Evolutionary conservation across 2,329 filamentous ascomycete genomes (phyloP).

Genomic region (Aspergillus udagawae): DNA sequence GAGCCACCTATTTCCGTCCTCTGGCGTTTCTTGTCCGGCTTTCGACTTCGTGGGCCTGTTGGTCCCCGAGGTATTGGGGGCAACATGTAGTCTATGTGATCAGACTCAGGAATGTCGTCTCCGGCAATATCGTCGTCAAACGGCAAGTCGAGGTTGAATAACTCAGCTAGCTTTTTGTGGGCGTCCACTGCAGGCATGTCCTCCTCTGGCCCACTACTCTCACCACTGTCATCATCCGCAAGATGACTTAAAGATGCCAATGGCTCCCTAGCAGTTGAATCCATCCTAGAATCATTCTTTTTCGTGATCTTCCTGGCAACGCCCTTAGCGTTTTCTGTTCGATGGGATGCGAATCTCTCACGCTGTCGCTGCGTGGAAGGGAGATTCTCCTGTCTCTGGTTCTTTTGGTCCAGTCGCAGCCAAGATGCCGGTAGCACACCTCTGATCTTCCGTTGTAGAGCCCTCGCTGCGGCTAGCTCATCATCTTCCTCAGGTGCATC

Average conservation of each 20-base stretch:
- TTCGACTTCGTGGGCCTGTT: constrained; percentile 11
- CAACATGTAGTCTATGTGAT: constrained; percentile 41
- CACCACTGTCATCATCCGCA: constrained; percentile 29
- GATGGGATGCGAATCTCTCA: constrained; percentile 15
- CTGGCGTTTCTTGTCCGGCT: constrained; percentile 17
- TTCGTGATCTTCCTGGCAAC: constrained; percentile 31
- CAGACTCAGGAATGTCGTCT: constrained; percentile 39
- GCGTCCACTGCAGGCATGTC: not conserved
- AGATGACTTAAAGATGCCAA: constrained; percentile 17
- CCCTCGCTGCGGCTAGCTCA: constrained; percentile 27
- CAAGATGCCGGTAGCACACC: constrained; percentile 50
- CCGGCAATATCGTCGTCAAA: constrained; percentile 18
- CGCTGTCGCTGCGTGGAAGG: constrained; percentile 16
- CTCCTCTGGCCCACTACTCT: not conserved
- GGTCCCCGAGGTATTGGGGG: constrained; percentile 25
- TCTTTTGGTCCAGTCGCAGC: constrained; percentile 39
- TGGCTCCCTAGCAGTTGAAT: constrained; percentile 10
- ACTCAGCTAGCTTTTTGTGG: constrained; percentile 10
- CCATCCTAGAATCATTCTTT: constrained; percentile 14
- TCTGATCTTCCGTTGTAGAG: constrained; percentile 39
- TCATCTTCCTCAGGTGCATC: constrained; percentile 8
- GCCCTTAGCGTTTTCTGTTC: constrained; percentile 28
- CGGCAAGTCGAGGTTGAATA: constrained; percentile 19
- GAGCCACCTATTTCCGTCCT: constrained; percentile 2
- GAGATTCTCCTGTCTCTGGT: constrained; percentile 21